Conservation (phyloP, 106 monocot species). For the Allium cepa region DNA sequence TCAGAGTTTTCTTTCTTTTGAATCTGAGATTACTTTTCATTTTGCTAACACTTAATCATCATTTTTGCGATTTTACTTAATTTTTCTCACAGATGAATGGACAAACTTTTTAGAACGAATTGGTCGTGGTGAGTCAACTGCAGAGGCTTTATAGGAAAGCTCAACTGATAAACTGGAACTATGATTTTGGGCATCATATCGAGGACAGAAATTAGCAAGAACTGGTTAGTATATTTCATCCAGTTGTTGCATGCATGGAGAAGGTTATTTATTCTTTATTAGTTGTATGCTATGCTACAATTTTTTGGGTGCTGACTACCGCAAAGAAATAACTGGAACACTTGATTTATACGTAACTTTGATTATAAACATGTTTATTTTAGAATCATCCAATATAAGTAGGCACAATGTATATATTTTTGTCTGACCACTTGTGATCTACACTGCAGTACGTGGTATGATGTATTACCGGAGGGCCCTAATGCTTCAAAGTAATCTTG, state of each 20-base stretch:
- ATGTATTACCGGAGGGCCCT: conserved; percentile 98
- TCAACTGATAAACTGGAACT: conserved; percentile 59
- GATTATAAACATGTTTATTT: too few species aligned
- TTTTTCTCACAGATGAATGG: conserved; percentile 76
- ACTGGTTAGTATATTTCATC: conserved; percentile 46
- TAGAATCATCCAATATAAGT: too few species aligned
- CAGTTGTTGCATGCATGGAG: not conserved
- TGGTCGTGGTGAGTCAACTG: conserved; percentile 48
- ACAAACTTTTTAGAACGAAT: conserved; percentile 87
- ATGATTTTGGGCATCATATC: conserved; percentile 96
- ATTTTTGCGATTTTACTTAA: not conserved
- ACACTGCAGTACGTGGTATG: conserved; percentile 83
- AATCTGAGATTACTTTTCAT: not conserved
- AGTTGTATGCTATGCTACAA: too few species aligned
- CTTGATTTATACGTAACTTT: too few species aligned
- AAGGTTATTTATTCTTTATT: too few species aligned
- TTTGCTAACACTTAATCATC: not conserved
- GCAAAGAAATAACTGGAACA: too few species aligned
- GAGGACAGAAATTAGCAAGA: conserved; percentile 90
- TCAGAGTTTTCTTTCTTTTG: not conserved
- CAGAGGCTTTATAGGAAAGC: conserved; percentile 52
- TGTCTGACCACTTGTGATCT: too few species aligned
- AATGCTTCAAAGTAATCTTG: conserved; percentile 82
- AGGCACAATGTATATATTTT: too few species aligned
- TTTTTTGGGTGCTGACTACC: too few species aligned